phyloP scores from a whole-genome alignment of 345 rosid species.

The Brassica napus region DNA sequence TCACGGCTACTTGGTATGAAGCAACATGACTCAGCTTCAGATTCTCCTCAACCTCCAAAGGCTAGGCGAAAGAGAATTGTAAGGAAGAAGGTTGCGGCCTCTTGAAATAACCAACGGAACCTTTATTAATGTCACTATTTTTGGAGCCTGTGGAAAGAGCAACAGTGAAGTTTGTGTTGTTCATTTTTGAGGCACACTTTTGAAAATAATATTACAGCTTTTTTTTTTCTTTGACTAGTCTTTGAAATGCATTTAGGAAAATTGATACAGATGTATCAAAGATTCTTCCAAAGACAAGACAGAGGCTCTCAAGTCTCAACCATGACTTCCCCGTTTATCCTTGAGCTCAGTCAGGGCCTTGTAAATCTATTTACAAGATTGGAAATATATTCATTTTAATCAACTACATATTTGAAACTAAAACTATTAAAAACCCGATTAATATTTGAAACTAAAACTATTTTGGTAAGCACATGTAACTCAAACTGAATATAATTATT shows the following conservation, averaged over 20 bases:
- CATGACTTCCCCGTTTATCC: slow-evolving; percentile 41
- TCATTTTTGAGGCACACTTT: slow-evolving; percentile 24
- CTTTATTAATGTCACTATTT: not conserved
- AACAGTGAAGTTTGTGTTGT: slow-evolving; percentile 32
- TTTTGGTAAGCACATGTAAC: too few species aligned
- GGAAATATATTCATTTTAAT: too few species aligned
- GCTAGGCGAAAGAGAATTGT: slow-evolving; percentile 81
- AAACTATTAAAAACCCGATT: too few species aligned
- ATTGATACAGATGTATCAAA: too few species aligned
- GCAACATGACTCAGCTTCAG: slow-evolving; percentile 54
- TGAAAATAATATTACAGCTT: too few species aligned
- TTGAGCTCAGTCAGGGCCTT: too few species aligned
- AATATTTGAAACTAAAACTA: too few species aligned
- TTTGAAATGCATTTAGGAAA: not conserved
- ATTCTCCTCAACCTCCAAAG: slow-evolving; percentile 55
- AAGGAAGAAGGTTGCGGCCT: slow-evolving; percentile 61
- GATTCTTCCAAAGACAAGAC: too few species aligned
- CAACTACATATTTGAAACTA: too few species aligned
- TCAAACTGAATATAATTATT: too few species aligned
- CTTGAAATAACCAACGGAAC: slow-evolving; percentile 19
- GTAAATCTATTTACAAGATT: too few species aligned
- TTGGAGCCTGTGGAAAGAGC: slow-evolving; percentile 13
- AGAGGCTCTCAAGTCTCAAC: slow-evolving; percentile 20
- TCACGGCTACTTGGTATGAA: slow-evolving; percentile 80
- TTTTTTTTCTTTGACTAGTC: slow-evolving; percentile 31